Base-by-base conservation (phyloP, 2,329 filamentous ascomycete genomes). In the Monilinia fructigena region DNA sequence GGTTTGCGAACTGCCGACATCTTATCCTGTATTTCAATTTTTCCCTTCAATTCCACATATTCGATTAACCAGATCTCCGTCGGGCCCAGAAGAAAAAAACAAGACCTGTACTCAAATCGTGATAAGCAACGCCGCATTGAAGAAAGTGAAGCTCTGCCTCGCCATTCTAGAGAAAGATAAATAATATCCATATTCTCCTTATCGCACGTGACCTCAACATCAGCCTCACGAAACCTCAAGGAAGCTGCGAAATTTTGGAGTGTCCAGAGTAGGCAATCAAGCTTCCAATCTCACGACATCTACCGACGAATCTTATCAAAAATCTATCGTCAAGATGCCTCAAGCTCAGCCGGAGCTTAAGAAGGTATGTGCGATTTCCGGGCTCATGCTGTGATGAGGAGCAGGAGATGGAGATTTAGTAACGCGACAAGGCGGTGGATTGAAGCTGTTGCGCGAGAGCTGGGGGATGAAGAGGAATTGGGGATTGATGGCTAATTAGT, bases 271-370 rank as follows among this genome's bases (percentile, higher is more conserved):
- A 50, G 54, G 59, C 54, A 66, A 47, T 50, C 59, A 26, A 55
- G 64, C 61, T 67, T 63, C 55, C 45, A 38, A 50, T 52, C 48
- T 55, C 53, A 68, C 59, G 59, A 56, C 68, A 66, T 56, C 40
- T 61, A 63, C 61, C 52, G 68, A 67, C 52, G 35, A 64, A 38
- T 40, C 50, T 58, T 31, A 60, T 31, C 26, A 53, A 65, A 65
- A 72, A 68, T 31, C 59, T 66, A 67, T 66, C 56, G 61, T 72
- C 73, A 76, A 83, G 72, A 99, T 99, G 95, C 92, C 95, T 82
- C 94, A 96, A 88, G 93, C 95, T 78, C 95, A 98, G 82, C 95
- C 95, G 75, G 96, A 99, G 83, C 87, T 99, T 70, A 99, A 98
- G 82, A 99, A 98, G 88, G 95, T 96, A 81, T 67, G 77, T 77